Conservation (phyloP, 495 filamentous ascomycete genomes). For the Chaetomium cochliodes region DNA sequence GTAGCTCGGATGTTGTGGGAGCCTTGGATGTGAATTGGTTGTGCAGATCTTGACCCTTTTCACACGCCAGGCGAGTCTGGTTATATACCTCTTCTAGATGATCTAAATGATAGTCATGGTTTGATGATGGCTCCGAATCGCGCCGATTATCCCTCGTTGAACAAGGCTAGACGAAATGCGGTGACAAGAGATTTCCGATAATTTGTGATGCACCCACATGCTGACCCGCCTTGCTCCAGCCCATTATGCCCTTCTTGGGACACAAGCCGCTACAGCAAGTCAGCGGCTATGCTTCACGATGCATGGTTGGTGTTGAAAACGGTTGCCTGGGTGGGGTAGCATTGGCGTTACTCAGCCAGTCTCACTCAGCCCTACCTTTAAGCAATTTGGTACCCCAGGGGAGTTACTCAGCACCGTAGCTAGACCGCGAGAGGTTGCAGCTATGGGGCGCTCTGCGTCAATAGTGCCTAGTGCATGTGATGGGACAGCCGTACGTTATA, state of each 20-base stretch:
- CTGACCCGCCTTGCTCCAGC: neutral
- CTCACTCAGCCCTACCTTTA: conserved; percentile 2
- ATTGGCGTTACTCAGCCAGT: conserved; percentile 4
- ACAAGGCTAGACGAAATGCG: neutral
- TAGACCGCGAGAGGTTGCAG: neutral
- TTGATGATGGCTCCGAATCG: neutral
- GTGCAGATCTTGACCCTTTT: neutral
- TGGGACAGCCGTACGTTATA: neutral
- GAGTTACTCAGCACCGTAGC: conserved; percentile 3
- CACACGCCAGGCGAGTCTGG: neutral
- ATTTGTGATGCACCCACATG: neutral
- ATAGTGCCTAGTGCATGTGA: neutral
- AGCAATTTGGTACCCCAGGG: neutral
- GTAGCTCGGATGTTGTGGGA: neutral
- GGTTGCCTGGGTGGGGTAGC: conserved; percentile 8
- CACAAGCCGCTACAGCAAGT: neutral
- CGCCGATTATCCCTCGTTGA: too few species aligned
- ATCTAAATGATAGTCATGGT: neutral
- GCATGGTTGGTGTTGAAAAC: neutral
- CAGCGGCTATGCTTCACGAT: neutral
- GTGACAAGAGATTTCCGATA: neutral
- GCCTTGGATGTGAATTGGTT: neutral
- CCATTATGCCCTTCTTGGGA: neutral
- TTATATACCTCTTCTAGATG: neutral
- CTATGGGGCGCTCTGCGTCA: neutral